Evolutionary conservation across 148 eudicot species (phyloP).

Genomic region (Rhododendron henanense): DNA sequence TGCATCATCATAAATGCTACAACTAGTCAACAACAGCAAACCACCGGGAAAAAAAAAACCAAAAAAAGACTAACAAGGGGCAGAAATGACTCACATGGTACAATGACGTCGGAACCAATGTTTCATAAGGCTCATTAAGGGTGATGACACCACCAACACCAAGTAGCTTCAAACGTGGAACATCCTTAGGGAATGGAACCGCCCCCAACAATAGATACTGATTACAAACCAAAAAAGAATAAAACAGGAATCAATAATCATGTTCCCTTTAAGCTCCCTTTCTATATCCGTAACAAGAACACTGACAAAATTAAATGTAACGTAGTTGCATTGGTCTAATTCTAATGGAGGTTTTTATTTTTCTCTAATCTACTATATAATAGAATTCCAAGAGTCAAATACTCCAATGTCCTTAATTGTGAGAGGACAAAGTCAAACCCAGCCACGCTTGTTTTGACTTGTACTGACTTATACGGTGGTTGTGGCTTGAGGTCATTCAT

Average conservation of each 20-base stretch:
- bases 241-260: neutral
- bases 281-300: neutral
- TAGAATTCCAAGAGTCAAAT: neutral
- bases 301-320: neutral
- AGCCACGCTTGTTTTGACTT: neutral
- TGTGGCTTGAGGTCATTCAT: too few relatives aligned
- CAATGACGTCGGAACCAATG: conserved; percentile 60
- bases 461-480: neutral
- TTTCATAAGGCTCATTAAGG: conserved; percentile 77
- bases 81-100: conserved; percentile 48
- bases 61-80: neutral
- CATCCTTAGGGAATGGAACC: conserved; percentile 74
- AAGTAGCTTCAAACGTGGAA: conserved; percentile 53
- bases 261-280: neutral
- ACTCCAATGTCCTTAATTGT: neutral
- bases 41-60: neutral
- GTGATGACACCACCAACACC: conserved; percentile 86
- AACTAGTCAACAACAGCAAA: neutral
- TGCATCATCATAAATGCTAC: neutral
- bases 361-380: neutral
- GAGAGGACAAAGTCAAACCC: neutral
- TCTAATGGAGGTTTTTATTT: neutral
- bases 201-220: conserved; percentile 70
- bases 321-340: neutral
- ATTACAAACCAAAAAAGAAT: conserved; percentile 6